Conservation (phyloP, 1,284 basidiomycete species). For the Neonothopanus nambi region DNA sequence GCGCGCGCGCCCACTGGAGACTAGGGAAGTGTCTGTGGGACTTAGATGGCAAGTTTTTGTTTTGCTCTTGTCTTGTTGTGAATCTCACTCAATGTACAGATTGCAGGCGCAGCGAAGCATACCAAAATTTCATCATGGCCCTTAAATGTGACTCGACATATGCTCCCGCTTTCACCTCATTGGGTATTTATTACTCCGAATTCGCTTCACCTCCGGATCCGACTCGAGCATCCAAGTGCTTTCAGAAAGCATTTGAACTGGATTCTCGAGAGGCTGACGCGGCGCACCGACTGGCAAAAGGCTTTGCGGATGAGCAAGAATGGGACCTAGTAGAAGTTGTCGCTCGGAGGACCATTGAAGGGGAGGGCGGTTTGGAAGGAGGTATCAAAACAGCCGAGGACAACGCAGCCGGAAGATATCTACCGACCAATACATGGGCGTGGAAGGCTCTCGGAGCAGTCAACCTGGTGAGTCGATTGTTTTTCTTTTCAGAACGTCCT, state of each 20-base stretch:
- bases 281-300: slow-evolving; percentile 80
- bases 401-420: slow-evolving; percentile 50
- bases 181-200: slow-evolving; percentile 89
- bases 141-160: slow-evolving; percentile 78
- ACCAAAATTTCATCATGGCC: slow-evolving; percentile 80
- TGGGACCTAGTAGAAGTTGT: slow-evolving; percentile 97
- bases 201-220: slow-evolving; percentile 74
- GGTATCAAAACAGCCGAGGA: slow-evolving; percentile 50
- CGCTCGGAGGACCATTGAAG: slow-evolving; percentile 88
- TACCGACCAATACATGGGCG: slow-evolving; percentile 91
- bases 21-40: slow-evolving; percentile 43
- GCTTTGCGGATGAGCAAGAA: slow-evolving; percentile 91
- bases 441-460: slow-evolving; percentile 97
- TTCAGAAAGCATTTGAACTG: slow-evolving; percentile 98
- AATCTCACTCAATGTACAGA: slow-evolving; percentile 28
- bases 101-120: slow-evolving; percentile 60
- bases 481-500: slow-evolving; percentile 3
- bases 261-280: slow-evolving; percentile 89
- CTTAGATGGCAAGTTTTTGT: slow-evolving; percentile 58
- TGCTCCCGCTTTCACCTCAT: slow-evolving; percentile 91
- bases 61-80: slow-evolving; percentile 1
- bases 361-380: slow-evolving; percentile 79
- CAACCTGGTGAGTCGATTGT: slow-evolving; percentile 68
- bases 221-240: slow-evolving; percentile 90
- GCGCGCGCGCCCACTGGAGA: slow-evolving; percentile 67